phyloP scores from a whole-genome alignment of 306 rosid genomes.

The Chamaecrista fasciculata region DNA sequence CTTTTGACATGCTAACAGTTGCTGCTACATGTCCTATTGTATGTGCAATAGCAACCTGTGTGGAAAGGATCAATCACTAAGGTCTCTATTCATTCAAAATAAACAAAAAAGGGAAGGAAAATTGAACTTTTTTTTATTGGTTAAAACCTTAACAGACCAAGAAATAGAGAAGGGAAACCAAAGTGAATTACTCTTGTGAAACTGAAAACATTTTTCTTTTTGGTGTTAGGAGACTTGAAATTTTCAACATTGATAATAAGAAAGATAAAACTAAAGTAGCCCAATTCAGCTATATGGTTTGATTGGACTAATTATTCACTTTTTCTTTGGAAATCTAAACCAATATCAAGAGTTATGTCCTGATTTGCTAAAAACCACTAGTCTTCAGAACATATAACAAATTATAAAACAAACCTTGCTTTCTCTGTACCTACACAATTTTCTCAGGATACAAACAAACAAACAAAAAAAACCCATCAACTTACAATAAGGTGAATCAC shows the following conservation, averaged over 20 bases:
- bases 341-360: slow-evolving; percentile 12
- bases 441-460: slow-evolving; percentile 49
- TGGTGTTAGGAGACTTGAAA: too few species aligned
- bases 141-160: too few species aligned
- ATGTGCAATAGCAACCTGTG: slow-evolving; percentile 94
- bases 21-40: slow-evolving; percentile 99
- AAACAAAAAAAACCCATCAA: slow-evolving; percentile 36
- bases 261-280: slow-evolving; percentile 7
- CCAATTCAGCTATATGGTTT: slow-evolving; percentile 22
- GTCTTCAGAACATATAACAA: slow-evolving; percentile 8
- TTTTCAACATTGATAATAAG: background rate
- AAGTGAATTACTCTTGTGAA: background rate
- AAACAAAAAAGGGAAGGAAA: too few species aligned
- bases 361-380: background rate
- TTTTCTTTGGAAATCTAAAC: slow-evolving; percentile 14
- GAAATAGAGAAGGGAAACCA: too few species aligned
- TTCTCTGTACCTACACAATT: slow-evolving; percentile 31
- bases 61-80: slow-evolving; percentile 18
- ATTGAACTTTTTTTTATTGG: too few species aligned
- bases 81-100: slow-evolving; percentile 13
- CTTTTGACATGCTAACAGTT: slow-evolving; percentile 98
- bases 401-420: slow-evolving; percentile 34
- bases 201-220: background rate
- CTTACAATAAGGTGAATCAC: too few species aligned
- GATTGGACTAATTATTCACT: too few species aligned